Conservation (phyloP, 139 green algal species). For the Tetradesmus obliquus region DNA sequence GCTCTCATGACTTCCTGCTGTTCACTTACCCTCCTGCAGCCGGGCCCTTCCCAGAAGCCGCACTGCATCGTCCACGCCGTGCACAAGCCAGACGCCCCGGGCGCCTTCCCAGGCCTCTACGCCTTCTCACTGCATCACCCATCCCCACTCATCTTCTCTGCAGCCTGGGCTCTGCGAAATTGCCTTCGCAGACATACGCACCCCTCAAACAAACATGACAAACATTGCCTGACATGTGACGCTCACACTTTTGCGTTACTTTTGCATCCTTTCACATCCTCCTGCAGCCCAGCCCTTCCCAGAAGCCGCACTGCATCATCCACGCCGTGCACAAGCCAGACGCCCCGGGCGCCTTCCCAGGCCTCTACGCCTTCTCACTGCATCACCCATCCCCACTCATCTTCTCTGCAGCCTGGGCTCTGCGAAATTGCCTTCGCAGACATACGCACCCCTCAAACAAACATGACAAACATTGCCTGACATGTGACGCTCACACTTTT, state of each 20-base stretch:
- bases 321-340: slow-evolving; percentile 16
- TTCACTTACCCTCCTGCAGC: not conserved
- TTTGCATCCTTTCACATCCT: not conserved
- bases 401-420: too few relatives aligned
- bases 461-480: too few relatives aligned
- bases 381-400: not conserved
- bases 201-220: too few relatives aligned
- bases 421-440: too few relatives aligned
- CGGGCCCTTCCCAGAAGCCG: not conserved
- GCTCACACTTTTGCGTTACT: not conserved
- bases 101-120: slow-evolving; percentile 70
- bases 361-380: slow-evolving; percentile 61
- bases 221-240: too few relatives aligned
- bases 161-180: too few relatives aligned
- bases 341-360: slow-evolving; percentile 53
- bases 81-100: not conserved
- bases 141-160: too few relatives aligned
- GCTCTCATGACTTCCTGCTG: too few relatives aligned
- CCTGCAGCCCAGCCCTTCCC: not conserved
- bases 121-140: slow-evolving; percentile 27
- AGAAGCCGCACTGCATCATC: slow-evolving; percentile 13
- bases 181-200: too few relatives aligned
- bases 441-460: too few relatives aligned
- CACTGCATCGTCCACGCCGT: slow-evolving; percentile 15
- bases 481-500: too few relatives aligned